Evolutionary conservation across 352 stramenopile species (phyloP), one percentile per base, ranked within the genome.

Genomic region (Thalassiosira livingstoniorum): DNA sequence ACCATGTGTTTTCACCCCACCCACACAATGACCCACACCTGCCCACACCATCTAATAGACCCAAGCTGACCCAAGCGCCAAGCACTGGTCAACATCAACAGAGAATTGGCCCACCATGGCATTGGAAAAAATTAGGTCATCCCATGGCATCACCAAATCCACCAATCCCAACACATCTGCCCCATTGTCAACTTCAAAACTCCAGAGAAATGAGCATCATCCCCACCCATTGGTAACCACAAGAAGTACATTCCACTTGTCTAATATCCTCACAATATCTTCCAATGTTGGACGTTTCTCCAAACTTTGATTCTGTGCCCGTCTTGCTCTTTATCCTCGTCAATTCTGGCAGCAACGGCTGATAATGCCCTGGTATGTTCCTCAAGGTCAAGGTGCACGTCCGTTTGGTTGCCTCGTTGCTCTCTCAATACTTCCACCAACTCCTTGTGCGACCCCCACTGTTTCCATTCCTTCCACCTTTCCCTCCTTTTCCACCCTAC

Each of bases 351-450:
- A 92, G 54, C 34, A 92, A 75, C 27, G 87, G 80, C 32, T 92
- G 83, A 78, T 92, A 92, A 57, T 92, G 87, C 13, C 83, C 84
- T 4, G 83, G 78, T 43, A 87, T 80, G 54, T 91, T 90, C 53
- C 77, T 74, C 39, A 92, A 63, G 2, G 87, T 92, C 21, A 92
- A 77, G 3, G 79, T 89, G 51, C 86, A 87, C 0, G 63, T n/a
- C 1, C 78, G 58, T 62, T 74, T 79, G 13, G 75, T 68, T 11
- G 58, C 35, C 10, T 75, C 55, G 53, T 85, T 53, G 27, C 78
- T 81, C 42, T 86, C 78, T 23, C 75, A 70, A 25, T 86, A 86
- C 34, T 13, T 76, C 43, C 54, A 78, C 4, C 67, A 68, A 18
- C 39, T 51, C 21, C 4, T 55, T 1, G 39, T 18, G 4, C 13